Conservation (phyloP, 1,284 basidiomycete species). For the Sporisorium reilianum region DNA sequence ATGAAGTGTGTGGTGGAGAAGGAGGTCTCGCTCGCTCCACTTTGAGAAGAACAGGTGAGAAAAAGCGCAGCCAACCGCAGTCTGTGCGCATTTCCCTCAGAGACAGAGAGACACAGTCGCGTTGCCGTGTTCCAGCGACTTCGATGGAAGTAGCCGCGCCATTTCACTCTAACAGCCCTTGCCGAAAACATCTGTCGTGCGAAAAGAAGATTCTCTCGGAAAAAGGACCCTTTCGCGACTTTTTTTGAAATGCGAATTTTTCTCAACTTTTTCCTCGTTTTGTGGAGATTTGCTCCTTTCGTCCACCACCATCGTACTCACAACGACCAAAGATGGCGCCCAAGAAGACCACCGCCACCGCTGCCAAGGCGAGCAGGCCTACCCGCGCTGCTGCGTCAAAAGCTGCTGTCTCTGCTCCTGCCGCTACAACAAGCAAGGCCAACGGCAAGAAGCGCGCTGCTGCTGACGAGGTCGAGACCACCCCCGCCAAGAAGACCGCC, state of each 20-base stretch:
- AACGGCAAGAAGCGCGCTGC: conserved; percentile 35
- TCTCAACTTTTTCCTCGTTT: background rate
- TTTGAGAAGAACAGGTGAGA: conserved; percentile 22
- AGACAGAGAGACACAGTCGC: background rate
- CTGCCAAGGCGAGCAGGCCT: conserved; percentile 1
- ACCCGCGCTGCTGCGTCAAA: conserved; percentile 5
- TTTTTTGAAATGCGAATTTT: conserved; percentile 19
- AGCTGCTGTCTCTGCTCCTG: conserved; percentile 4
- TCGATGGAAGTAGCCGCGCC: conserved; percentile 13
- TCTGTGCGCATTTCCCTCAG: conserved; percentile 8
- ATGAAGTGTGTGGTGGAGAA: background rate
- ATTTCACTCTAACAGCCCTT: conserved; percentile 18
- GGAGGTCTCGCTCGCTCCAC: conserved; percentile 19
- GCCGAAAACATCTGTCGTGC: conserved; percentile 19
- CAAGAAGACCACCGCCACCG: conserved; percentile 22
- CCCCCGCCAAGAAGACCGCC: conserved; percentile 19
- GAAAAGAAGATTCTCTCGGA: conserved; percentile 29
- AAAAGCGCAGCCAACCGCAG: background rate
- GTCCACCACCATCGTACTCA: conserved; percentile 5
- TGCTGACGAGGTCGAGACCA: conserved; percentile 9
- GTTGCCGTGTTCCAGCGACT: conserved; percentile 36
- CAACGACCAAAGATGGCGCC: conserved; percentile 23
- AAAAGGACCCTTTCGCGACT: conserved; percentile 21
- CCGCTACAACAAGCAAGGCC: conserved; percentile 19
- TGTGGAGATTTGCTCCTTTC: conserved; percentile 4